phyloP scores from a whole-genome alignment of 306 rosid genomes.

The Cicer pinnatifidum region DNA sequence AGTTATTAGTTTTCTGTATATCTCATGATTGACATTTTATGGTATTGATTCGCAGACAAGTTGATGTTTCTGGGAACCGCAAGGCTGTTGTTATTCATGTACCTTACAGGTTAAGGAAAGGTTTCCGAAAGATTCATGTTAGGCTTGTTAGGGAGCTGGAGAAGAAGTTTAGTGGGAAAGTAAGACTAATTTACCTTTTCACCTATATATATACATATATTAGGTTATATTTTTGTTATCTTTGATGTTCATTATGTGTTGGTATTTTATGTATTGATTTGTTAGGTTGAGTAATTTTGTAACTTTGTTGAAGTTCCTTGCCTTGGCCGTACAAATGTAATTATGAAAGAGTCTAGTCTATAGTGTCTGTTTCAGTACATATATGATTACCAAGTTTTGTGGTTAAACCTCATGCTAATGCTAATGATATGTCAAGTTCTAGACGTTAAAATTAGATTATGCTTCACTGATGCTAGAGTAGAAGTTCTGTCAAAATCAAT shows the following conservation, averaged over 20 bases:
- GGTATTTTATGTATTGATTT: not conserved
- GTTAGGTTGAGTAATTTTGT: not conserved
- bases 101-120: slow-evolving; percentile 83
- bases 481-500: not conserved
- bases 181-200: not conserved
- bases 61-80: slow-evolving; percentile 79
- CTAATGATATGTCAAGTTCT: not conserved
- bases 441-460: not conserved
- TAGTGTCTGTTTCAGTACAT: too few relatives aligned
- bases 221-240: not conserved
- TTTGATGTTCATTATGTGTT: not conserved
- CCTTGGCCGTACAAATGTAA: not conserved
- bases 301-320: not conserved
- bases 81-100: slow-evolving; percentile 88
- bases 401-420: too few relatives aligned
- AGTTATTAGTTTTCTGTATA: not conserved
- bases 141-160: slow-evolving; percentile 94
- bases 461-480: not conserved
- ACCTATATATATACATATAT: not conserved
- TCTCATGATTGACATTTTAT: not conserved
- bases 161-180: slow-evolving; percentile 98
- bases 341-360: not conserved
- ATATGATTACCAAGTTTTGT: too few relatives aligned
- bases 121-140: slow-evolving; percentile 79
- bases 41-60: slow-evolving; percentile 55